Evolutionary conservation across 2,329 filamentous ascomycete genomes (phyloP), one percentile per base, ranked within the genome.

Genomic region (Aspergillus sp.): DNA sequence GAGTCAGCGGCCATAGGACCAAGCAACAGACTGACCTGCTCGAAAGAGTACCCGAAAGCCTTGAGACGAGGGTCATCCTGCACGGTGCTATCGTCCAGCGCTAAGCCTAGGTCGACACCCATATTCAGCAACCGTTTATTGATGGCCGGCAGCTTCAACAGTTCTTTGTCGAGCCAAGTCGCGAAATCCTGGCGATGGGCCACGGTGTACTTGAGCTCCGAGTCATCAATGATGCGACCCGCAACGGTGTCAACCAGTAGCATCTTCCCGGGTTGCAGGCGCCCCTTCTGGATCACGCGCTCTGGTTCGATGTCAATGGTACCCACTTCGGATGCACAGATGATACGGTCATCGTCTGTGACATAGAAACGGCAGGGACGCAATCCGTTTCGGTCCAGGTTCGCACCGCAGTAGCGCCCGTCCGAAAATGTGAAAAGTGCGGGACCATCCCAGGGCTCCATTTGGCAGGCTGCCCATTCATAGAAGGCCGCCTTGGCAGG

Each of bases 371-470:
- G 85, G 78, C 91, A 97, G 62, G 91, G 91, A 59, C 91, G 84
- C 46, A 97, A 81, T 72, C 91, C 91, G 65, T 97, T 97, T 71
- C 91, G 84, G 74, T 97, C 91, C 20, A 97, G 79, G 69, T 96
- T 97, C 57, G 91, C 91, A 79, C 91, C 91, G 63, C 91, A 97
- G 78, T 93, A 97, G 53, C 91, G 85, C 52, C 91, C 91, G 68
- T 97, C 91, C 23, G 91, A 89, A 71, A 97, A 97, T 5, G 90
- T 96, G 77, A 97, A 97, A 27, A 97, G 82, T 48, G 91, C 91
- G 30, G 91, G 91, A 15, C 91, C 91, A 71, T 97, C 91, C 91
- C 91, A 97, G 13, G 91, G 90, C 75, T 97, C 91, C 91, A 97
- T 97, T 77, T 95, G 87, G 70, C 91, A 97, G 57, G 90, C 90